phyloP scores from a whole-genome alignment of 768 basidiomycete genomes.

The Naganishia kalamii region DNA sequence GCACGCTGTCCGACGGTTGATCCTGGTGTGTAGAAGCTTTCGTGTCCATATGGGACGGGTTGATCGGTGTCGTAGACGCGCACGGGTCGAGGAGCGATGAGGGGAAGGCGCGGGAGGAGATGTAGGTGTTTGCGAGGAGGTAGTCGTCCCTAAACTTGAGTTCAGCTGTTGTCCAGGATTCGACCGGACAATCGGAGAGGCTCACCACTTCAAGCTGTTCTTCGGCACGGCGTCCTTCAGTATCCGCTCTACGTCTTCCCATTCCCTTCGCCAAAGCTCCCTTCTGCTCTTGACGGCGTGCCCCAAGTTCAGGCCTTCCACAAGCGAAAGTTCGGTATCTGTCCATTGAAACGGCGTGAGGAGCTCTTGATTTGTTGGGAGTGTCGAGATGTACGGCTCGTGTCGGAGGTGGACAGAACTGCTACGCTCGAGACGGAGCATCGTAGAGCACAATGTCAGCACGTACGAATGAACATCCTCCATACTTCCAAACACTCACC shows the following conservation, averaged over 20 bases:
- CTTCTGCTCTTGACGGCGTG: slow-evolving; percentile 67
- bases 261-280: slow-evolving; percentile 60
- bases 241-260: slow-evolving; percentile 53
- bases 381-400: slow-evolving; percentile 58
- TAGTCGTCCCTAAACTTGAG: slow-evolving; percentile 1
- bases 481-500: neutral
- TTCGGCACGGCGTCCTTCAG: slow-evolving; percentile 45
- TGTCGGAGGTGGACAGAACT: slow-evolving; percentile 37
- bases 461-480: neutral
- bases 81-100: slow-evolving; percentile 12
- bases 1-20: neutral
- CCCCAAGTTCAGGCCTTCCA: slow-evolving; percentile 73
- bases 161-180: neutral
- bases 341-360: slow-evolving; percentile 71
- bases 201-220: slow-evolving; percentile 62
- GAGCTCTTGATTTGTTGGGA: slow-evolving; percentile 58
- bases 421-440: neutral
- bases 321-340: slow-evolving; percentile 56
- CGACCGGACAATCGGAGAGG: neutral
- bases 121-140: slow-evolving; percentile 11
- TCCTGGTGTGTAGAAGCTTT: neutral
- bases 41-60: neutral
- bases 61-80: slow-evolving; percentile 1
- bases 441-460: neutral
- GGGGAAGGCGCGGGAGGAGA: slow-evolving; percentile 23